Conservation (phyloP, 1,284 basidiomycete genomes). For the Apiotrichum laibachii region DNA sequence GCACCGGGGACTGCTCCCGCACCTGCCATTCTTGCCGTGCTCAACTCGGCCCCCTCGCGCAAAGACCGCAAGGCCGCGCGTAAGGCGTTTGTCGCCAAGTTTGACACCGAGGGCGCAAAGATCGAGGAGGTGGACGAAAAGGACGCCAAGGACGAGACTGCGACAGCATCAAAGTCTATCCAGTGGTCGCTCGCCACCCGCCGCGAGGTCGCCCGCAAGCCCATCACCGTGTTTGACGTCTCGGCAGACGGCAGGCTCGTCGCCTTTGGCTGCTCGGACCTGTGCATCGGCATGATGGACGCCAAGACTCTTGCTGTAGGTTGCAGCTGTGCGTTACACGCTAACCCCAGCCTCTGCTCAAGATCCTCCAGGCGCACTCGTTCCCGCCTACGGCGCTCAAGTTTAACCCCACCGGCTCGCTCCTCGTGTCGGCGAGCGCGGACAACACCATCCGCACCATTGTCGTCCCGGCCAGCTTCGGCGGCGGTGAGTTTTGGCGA, state of each 20-base stretch:
- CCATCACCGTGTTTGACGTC: slow-evolving; percentile 79
- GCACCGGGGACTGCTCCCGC: slow-evolving; percentile 16
- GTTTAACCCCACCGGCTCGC: slow-evolving; percentile 75
- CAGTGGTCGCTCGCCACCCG: slow-evolving; percentile 51
- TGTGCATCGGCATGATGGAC: slow-evolving; percentile 81
- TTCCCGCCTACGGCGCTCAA: slow-evolving; percentile 86
- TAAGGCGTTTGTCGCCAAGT: slow-evolving; percentile 43
- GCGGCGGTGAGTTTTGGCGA: slow-evolving; percentile 43
- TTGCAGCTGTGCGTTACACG: slow-evolving; percentile 17
- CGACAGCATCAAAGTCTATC: not conserved
- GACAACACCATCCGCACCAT: slow-evolving; percentile 86
- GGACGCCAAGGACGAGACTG: slow-evolving; percentile 14
- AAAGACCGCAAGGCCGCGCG: slow-evolving; percentile 27
- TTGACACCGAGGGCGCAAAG: slow-evolving; percentile 49
- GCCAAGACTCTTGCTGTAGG: slow-evolving; percentile 72
- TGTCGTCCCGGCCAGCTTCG: slow-evolving; percentile 60
- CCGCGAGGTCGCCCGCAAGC: slow-evolving; percentile 64
- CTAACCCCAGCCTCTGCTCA: slow-evolving; percentile 67
- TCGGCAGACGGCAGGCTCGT: slow-evolving; percentile 83
- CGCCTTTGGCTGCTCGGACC: slow-evolving; percentile 84
- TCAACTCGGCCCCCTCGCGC: slow-evolving; percentile 60
- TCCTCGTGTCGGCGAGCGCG: slow-evolving; percentile 89
- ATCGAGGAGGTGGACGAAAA: slow-evolving; percentile 6
- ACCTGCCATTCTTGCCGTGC: slow-evolving; percentile 54
- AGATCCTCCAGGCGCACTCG: slow-evolving; percentile 89